phyloP scores from a whole-genome alignment of 345 rosid genomes.

The Populus deltoides region DNA sequence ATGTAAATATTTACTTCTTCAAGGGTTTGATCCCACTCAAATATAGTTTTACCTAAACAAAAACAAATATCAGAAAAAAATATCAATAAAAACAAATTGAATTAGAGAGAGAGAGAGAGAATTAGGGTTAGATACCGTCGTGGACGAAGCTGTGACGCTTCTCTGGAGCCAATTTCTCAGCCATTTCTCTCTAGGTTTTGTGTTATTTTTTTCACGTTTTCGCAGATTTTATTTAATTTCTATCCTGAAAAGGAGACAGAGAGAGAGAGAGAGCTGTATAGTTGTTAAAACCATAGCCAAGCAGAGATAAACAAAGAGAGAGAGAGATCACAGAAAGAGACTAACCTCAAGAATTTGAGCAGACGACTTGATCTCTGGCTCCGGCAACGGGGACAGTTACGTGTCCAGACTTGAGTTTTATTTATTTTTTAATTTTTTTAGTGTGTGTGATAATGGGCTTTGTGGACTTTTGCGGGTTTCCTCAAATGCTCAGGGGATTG shows the following conservation, averaged over 20 bases:
- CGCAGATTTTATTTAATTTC: slow-evolving; percentile 2
- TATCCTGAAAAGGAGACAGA: not conserved
- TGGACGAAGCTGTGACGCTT: slow-evolving; percentile 52
- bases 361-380: not conserved
- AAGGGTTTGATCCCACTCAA: slow-evolving; percentile 94
- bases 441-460: not conserved
- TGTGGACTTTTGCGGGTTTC: not conserved
- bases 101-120: not conserved
- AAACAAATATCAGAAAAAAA: not conserved
- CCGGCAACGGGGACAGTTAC: not conserved
- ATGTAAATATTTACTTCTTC: slow-evolving; percentile 85
- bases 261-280: not conserved
- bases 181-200: slow-evolving; percentile 28
- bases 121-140: slow-evolving; percentile 29
- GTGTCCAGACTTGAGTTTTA: not conserved
- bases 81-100: not conserved
- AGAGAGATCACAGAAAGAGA: not conserved
- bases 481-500: not conserved
- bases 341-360: not conserved
- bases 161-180: slow-evolving; percentile 70
- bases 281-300: not conserved
- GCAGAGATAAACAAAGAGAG: not conserved
- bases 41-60: slow-evolving; percentile 60
- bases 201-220: not conserved
- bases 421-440: not conserved